A percentile compares a stretch with the other conserved stretches of the same genome.
These are phyloP conservation scores for Rubia tinctorum DNA, from an alignment of 305 asterid genomes.

Conservation along the genomic window DNA sequence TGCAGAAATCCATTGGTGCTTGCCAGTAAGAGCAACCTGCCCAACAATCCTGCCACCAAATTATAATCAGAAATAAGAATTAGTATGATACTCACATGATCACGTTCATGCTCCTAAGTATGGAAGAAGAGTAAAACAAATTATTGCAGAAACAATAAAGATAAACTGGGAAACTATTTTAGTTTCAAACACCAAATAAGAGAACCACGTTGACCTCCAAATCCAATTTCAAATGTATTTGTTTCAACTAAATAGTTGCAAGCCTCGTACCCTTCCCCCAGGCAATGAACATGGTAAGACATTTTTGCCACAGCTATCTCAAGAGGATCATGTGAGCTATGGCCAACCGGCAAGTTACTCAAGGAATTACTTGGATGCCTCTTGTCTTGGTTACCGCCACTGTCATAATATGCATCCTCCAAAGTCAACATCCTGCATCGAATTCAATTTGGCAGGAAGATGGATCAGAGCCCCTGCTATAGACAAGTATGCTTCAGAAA, in stretches of 20 bases:
- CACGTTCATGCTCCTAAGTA: not conserved
- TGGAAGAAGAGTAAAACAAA: not conserved
- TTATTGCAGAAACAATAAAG: not conserved
- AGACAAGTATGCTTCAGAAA: not conserved
- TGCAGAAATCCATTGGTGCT: constrained; percentile 77
- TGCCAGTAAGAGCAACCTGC: constrained; percentile 87
- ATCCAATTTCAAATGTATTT: not conserved
- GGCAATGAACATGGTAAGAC: constrained; percentile 83
- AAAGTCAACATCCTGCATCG: constrained; percentile 77
- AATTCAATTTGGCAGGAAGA: constrained; percentile 17
- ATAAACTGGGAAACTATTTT: not conserved
- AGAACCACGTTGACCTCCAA: not conserved
- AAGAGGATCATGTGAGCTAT: constrained; percentile 60
- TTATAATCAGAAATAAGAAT: not conserved
- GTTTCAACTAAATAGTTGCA: not conserved
- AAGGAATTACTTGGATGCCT: constrained; percentile 31
- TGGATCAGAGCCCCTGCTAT: constrained; percentile 5
- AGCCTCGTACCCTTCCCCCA: constrained; percentile 90
- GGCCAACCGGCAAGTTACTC: constrained; percentile 45
- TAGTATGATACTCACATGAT: not conserved
- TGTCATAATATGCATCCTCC: constrained; percentile 82
- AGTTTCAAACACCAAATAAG: not conserved
- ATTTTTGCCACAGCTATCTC: constrained; percentile 88
- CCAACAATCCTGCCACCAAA: constrained; percentile 71
- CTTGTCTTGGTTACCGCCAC: constrained; percentile 36